Evolutionary conservation across 495 filamentous ascomycete genomes (phyloP), one percentile per base, ranked within the genome.

Genomic region (Neurospora terricola): DNA sequence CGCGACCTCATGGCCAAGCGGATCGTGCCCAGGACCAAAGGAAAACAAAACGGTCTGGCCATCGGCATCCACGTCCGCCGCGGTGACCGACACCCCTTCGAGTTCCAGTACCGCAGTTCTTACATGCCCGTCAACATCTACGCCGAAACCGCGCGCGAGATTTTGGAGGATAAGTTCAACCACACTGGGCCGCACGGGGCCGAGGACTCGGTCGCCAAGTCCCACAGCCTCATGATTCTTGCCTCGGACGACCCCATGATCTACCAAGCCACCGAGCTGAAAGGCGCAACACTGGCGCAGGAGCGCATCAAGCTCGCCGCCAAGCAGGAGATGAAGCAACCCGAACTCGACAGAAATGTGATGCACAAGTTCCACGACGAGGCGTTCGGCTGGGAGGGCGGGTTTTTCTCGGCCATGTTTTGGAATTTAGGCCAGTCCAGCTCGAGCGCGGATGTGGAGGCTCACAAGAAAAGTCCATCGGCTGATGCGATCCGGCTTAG

Each of bases 171-270:
- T 59, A 72, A 76, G 21, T 77, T 80, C 75, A 79, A 81, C 72
- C 77, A 74, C 40, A 80, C 80, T 16, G 81, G 79, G 18, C 78
- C 77, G 10, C 75, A 78, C 11, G 80, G 77, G 37, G 77, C 73
- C 21, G 80, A 81, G 45, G 78, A 82, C 54, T 18, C 71, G 5
- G 74, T 78, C 3, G 79, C 80, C 73, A 79, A 83, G 73, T 69
- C 80, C 68, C 80, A 84, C 42, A 81, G 82, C 38, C 79, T 85
- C 70, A 73, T 91, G 11, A 78, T 92, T 37, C 75, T 93, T 38
- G 90, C 91, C 2, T 92, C 90, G 0, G 92, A 94, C 76, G 91
- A 94, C 77, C 90, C 90, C 0, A 87, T 87, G 43, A 85, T 93
- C 16, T 91, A 92, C 76, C 81, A 82, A 23, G 79, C 85, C 9